A percentile compares a stretch with the other conserved stretches of the same genome.
Evolutionary conservation across 495 filamentous ascomycete genomes (phyloP).

Genomic region (Rusavskia elegans): DNA sequence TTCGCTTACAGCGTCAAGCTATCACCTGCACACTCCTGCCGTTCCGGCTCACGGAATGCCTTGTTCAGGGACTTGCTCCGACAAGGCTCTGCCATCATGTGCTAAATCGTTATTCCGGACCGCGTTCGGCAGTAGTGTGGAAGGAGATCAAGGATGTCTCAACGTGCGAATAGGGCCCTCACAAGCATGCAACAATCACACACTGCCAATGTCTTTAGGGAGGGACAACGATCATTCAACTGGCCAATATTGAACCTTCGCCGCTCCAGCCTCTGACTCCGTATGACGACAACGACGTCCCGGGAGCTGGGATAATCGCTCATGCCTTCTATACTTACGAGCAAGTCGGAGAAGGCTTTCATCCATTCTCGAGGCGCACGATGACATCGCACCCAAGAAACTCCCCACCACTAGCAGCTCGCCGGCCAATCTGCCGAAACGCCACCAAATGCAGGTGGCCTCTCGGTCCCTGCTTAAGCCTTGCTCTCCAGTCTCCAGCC

Average conservation of each 20-base stretch:
- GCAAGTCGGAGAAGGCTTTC: neutral
- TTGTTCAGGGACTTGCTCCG: neutral
- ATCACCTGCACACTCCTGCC: neutral
- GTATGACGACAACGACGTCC: neutral
- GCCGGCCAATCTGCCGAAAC: conserved; percentile 8
- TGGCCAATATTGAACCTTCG: neutral
- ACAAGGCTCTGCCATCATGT: neutral
- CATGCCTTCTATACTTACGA: neutral
- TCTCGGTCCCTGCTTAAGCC: neutral
- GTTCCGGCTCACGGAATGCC: neutral
- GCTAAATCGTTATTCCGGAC: neutral
- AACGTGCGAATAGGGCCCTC: neutral
- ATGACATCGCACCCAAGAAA: conserved; percentile 3
- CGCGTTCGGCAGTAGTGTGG: no score
- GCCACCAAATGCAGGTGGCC: conserved; percentile 11
- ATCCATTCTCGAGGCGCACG: conserved; percentile 1
- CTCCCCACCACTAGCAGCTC: neutral
- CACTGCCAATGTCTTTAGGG: neutral
- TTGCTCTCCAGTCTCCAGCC: neutral
- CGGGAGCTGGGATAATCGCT: neutral
- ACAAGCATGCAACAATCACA: neutral
- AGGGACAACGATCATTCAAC: neutral
- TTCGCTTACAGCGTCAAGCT: neutral
- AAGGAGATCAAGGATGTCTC: no score
- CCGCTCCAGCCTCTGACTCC: neutral